These are phyloP conservation scores for Hansenula sp. DNA, from an alignment of 1,139 yeast species.

Conservation along the genomic window DNA sequence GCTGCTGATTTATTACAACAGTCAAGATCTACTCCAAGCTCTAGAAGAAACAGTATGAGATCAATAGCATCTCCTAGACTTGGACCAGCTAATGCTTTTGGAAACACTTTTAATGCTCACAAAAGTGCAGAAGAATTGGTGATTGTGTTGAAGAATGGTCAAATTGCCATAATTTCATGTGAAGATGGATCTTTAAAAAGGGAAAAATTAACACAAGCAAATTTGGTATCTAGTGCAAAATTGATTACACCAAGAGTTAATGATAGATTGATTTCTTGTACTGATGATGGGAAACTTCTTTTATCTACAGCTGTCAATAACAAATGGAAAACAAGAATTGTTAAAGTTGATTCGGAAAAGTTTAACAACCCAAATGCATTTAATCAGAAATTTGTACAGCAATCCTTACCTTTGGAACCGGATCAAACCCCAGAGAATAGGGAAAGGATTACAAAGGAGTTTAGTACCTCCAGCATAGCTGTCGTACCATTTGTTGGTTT, in stretches of 20 bases:
- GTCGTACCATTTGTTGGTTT: constrained; percentile 67
- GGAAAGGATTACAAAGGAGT: constrained; percentile 8
- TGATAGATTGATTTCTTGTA: constrained; percentile 62
- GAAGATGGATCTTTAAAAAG: constrained; percentile 37
- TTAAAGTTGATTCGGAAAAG: constrained; percentile 41
- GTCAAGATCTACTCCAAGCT: constrained; percentile 10
- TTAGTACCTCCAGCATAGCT: constrained; percentile 32
- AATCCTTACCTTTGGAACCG: neutral
- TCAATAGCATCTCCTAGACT: constrained; percentile 22
- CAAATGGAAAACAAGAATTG: constrained; percentile 55
- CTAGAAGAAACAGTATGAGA: constrained; percentile 26
- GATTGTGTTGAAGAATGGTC: constrained; percentile 39
- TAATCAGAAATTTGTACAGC: neutral
- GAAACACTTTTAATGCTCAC: constrained; percentile 15
- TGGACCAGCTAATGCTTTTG: constrained; percentile 15
- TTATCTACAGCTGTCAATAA: constrained; percentile 64
- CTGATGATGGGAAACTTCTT: constrained; percentile 46
- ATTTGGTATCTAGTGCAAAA: constrained; percentile 47
- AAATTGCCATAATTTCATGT: constrained; percentile 43
- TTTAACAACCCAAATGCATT: constrained; percentile 35
- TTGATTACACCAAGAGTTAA: constrained; percentile 69
- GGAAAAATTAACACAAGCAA: constrained; percentile 23
- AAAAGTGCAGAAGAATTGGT: constrained; percentile 32
- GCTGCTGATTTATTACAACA: constrained; percentile 14
- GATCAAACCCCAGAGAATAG: neutral